Conservation (phyloP, 2,329 filamentous ascomycete species). For the Neoarthrinium moseri region DNA sequence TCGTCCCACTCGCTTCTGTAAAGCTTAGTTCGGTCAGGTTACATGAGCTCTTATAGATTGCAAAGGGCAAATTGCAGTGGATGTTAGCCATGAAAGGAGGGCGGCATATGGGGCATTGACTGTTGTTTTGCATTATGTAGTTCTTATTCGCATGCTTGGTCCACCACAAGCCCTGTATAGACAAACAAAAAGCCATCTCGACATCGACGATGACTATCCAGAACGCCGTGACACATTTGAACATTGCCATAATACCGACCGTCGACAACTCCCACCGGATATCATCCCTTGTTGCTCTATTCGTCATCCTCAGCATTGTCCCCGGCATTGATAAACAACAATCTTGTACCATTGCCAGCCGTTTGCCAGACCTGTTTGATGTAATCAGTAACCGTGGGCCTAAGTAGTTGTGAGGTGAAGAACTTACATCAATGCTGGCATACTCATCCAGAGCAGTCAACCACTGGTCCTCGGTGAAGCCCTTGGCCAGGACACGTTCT, state of each 20-base stretch:
- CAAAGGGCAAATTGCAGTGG: too few relatives aligned
- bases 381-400: constrained; percentile 33
- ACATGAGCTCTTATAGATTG: too few relatives aligned
- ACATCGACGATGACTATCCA: neutral
- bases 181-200: constrained; percentile 1
- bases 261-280: neutral
- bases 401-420: constrained; percentile 2
- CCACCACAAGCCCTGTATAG: constrained; percentile 1
- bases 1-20: too few relatives aligned
- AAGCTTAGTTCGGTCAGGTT: too few relatives aligned
- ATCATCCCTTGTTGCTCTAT: constrained; percentile 1
- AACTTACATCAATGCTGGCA: constrained; percentile 80
- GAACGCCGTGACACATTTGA: constrained; percentile 5
- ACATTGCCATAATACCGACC: constrained; percentile 1
- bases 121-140: neutral
- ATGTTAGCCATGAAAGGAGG: too few relatives aligned
- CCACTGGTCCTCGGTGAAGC: constrained; percentile 94
- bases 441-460: constrained; percentile 86
- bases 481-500: constrained; percentile 91
- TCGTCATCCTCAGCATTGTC: constrained; percentile 54
- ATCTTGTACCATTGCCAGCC: constrained; percentile 64
- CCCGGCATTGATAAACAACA: constrained; percentile 67
- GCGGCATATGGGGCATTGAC: too few relatives aligned
- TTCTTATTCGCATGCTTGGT: neutral
- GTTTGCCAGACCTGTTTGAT: constrained; percentile 72